These are phyloP conservation scores for Tetraselmis chui DNA, from an alignment of 139 green algal genomes.

Conservation along the genomic window DNA sequence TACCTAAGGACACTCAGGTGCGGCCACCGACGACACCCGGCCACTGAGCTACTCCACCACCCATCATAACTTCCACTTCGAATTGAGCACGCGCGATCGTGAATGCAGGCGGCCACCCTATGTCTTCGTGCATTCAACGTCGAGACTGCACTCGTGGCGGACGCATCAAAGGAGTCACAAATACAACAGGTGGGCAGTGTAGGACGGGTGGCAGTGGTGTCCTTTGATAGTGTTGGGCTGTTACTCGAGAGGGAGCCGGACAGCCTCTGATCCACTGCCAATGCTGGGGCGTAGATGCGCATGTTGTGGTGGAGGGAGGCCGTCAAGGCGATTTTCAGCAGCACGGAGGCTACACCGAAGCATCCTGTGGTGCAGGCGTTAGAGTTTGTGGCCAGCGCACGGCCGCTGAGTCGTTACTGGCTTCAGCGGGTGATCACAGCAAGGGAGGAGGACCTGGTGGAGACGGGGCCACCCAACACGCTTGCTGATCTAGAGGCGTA, in stretches of 20 bases:
- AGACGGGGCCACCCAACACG: slow-evolving; percentile 35
- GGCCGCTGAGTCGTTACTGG: slow-evolving; percentile 41
- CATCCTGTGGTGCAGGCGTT: slow-evolving; percentile 56
- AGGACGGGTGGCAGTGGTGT: neutral
- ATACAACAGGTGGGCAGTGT: neutral
- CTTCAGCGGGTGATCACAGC: slow-evolving; percentile 60
- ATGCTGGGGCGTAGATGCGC: slow-evolving; percentile 43
- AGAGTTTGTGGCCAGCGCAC: slow-evolving; percentile 22
- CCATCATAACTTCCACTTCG: neutral
- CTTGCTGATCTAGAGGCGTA: slow-evolving; percentile 62
- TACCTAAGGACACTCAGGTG: slow-evolving; percentile 32
- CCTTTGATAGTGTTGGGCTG: too few species aligned
- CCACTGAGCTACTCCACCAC: neutral
- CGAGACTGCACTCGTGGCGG: slow-evolving; percentile 50
- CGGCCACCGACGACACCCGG: neutral
- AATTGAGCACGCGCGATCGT: neutral
- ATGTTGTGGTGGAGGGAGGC: slow-evolving; percentile 82
- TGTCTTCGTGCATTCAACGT: slow-evolving; percentile 66
- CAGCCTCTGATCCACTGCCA: slow-evolving; percentile 12
- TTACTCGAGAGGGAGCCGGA: too few species aligned
- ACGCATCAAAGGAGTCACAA: slow-evolving; percentile 6
- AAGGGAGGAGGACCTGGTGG: slow-evolving; percentile 48
- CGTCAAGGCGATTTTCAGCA: slow-evolving; percentile 44
- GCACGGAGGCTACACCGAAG: slow-evolving; percentile 6
- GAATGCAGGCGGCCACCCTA: neutral